Evolutionary conservation across 2,329 filamentous ascomycete species (phyloP).

Genomic region (Pseudogymnoascus sp.): DNA sequence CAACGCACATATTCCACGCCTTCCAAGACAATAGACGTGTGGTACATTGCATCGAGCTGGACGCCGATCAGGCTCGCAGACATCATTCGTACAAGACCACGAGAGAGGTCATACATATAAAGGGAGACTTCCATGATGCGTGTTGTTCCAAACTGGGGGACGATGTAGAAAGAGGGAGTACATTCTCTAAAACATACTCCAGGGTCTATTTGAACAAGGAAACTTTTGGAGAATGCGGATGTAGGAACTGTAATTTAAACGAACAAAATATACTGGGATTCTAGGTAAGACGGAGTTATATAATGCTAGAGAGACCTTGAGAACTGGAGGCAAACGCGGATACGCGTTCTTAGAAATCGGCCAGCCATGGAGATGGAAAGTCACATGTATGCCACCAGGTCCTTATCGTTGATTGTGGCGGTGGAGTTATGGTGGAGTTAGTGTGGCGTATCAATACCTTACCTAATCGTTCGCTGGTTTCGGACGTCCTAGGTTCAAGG

Average conservation of each 20-base stretch:
- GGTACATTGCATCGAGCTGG: constrained; percentile 87
- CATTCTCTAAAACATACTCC: neutral
- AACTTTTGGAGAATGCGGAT: neutral
- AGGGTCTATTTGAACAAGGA: neutral
- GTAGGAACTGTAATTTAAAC: neutral
- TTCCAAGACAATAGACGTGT: constrained; percentile 80
- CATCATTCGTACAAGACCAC: constrained; percentile 45
- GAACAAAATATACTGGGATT: neutral
- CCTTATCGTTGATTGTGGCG: constrained; percentile 1
- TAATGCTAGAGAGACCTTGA: neutral
- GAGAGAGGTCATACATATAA: constrained; percentile 71
- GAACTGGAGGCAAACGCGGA: neutral
- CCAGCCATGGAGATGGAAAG: neutral
- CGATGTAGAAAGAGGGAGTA: neutral
- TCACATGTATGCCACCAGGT: neutral
- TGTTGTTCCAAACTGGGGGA: neutral
- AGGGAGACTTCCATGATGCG: constrained; percentile 64
- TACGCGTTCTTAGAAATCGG: constrained; percentile 6
- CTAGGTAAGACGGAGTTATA: constrained; percentile 1
- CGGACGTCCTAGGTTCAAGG: neutral
- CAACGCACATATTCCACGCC: constrained; percentile 66
- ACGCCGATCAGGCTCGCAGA: constrained; percentile 49
- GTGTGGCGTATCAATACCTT: neutral
- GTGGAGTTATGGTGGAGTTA: neutral
- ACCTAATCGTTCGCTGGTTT: constrained; percentile 3